phyloP scores from a whole-genome alignment of 2,329 filamentous ascomycete species.

The Hypomyces rosellus region DNA sequence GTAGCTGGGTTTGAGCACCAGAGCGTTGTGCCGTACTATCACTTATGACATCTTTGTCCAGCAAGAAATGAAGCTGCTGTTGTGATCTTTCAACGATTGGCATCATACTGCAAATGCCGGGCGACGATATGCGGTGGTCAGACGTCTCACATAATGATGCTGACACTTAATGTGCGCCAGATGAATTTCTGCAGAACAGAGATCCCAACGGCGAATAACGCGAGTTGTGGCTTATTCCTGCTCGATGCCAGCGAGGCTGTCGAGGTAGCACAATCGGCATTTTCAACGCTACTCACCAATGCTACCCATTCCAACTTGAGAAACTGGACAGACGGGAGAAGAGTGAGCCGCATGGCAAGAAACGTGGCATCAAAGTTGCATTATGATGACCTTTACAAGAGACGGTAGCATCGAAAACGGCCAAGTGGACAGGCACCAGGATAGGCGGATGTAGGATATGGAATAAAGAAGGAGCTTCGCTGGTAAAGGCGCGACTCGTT shows the following conservation, averaged over 20 bases:
- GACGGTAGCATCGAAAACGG: not conserved
- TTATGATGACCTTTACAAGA: not conserved
- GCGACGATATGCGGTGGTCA: not conserved
- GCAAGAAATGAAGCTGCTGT: not conserved
- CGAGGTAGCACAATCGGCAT: constrained; percentile 5
- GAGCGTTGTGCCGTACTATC: not conserved
- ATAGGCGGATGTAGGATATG: too few relatives aligned
- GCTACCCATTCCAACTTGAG: too few relatives aligned
- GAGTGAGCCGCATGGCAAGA: not conserved
- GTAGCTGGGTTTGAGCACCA: not conserved
- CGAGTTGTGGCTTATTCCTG: constrained; percentile 4
- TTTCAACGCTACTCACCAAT: not conserved
- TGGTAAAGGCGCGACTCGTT: not conserved
- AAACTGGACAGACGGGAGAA: too few relatives aligned
- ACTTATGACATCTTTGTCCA: constrained; percentile 1
- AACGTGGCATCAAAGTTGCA: not conserved
- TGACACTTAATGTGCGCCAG: not conserved
- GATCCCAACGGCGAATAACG: not conserved
- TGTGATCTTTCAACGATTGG: too few relatives aligned
- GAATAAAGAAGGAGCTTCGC: not conserved
- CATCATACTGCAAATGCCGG: constrained; percentile 2
- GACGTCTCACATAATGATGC: constrained; percentile 4
- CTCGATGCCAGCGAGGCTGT: not conserved
- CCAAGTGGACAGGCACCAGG: too few relatives aligned
- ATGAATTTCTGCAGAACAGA: constrained; percentile 2